These are phyloP conservation scores for Colletotrichum horii DNA, from an alignment of 2,329 filamentous ascomycete species.

Conservation along the genomic window DNA sequence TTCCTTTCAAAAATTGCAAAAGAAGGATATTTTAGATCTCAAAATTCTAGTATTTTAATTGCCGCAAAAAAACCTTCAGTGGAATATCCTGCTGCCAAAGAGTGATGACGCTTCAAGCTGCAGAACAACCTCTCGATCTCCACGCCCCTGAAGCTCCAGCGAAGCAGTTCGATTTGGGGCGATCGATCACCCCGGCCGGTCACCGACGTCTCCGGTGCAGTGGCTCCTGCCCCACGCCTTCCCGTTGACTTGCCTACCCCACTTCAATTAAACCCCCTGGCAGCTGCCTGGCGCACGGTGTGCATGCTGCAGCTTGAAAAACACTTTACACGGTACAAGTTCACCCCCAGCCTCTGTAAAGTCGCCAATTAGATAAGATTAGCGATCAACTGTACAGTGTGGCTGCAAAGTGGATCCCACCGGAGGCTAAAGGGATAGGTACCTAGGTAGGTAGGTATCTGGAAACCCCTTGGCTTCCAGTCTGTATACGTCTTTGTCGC, in stretches of 20 bases:
- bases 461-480: background rate
- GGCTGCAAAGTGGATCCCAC: background rate
- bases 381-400: slow-evolving; percentile 4
- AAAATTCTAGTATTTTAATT: background rate
- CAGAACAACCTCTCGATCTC: background rate
- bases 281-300: slow-evolving; percentile 1
- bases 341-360: background rate
- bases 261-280: slow-evolving; percentile 18
- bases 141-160: slow-evolving; percentile 1
- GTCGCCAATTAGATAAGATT: background rate
- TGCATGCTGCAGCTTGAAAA: background rate
- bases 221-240: slow-evolving; percentile 18
- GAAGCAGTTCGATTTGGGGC: background rate
- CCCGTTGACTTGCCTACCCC: background rate
- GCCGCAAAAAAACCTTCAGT: background rate
- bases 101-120: background rate
- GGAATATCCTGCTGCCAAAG: background rate
- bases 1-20: background rate
- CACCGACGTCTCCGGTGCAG: slow-evolving; percentile 7
- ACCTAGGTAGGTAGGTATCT: background rate
- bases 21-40: background rate
- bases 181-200: slow-evolving; percentile 1
- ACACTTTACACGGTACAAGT: background rate
- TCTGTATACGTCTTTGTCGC: background rate
- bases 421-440: background rate